Evolutionary conservation across 1,139 yeast genomes (phyloP), one percentile per base, ranked within the genome.

Genomic region (Nakaseomyces uthaithaninus): DNA sequence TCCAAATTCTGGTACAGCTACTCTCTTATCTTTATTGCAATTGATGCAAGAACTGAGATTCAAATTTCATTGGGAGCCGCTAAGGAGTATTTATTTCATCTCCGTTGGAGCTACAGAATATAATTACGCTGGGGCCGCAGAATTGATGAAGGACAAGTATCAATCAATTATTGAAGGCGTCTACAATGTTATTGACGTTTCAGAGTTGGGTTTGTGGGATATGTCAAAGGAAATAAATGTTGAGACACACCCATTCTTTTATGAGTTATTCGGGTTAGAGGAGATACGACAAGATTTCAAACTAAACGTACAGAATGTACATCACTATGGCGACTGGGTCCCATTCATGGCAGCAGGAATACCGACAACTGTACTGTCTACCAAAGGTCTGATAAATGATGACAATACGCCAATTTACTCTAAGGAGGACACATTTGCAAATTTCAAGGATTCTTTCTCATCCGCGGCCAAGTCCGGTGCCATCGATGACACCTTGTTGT

Each of bases 31-130:
- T 49, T 62, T 87, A 43, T 75, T 86, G 3, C 75, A 84, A 44
- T 61, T 84, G 0, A 74, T 89, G 45, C 77, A 87, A n/a, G 69
- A 76, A 23, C 65, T 89, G 60, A 79, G 75, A 46, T 67, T 76
- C 41, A 69, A 77, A 42, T 74, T 72, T 49, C 75, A 79, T 45
- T 91, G 98, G 97, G 67, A 72, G 36, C 98, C 98, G 0, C 62
- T 87, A 20, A 72, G 98, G 55, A 72, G 93, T 2, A 77, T 91
- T 6, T 80, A 80, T 53, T 87, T 91, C 62, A 77, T 80, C 0
- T 85, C 95, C 2, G 86, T 85, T 68, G 95, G 89, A 53, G 96
- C 85, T 0, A 68, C 84, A 0, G 80, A 81, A 47, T 89, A 82
- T 54, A 89, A 89, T 55, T 66, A 74, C 51, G 94, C 93, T 0